Evolutionary conservation across 1,284 basidiomycete genomes (phyloP).

Genomic region (Paramarasmius palmivorus): DNA sequence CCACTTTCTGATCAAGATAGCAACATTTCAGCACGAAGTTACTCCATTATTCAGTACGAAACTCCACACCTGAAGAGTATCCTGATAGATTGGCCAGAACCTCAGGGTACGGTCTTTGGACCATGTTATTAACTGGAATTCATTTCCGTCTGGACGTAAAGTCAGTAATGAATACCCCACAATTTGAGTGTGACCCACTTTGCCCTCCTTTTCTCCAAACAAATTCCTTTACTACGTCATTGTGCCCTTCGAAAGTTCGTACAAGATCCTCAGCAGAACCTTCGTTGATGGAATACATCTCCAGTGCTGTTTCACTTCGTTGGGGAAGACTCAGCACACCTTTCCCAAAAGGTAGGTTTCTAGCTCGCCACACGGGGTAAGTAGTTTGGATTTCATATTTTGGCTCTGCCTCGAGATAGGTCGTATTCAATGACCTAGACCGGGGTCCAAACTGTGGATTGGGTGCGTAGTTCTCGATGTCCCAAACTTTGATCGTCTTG

Average conservation of each 20-base stretch:
- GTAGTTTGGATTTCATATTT: slow-evolving; percentile 67
- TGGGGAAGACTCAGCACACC: slow-evolving; percentile 92
- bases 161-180: not conserved
- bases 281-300: slow-evolving; percentile 70
- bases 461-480: slow-evolving; percentile 38
- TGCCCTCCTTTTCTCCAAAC: slow-evolving; percentile 82
- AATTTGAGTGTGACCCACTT: slow-evolving; percentile 37
- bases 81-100: slow-evolving; percentile 85
- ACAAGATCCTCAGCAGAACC: slow-evolving; percentile 48
- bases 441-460: not conserved
- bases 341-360: slow-evolving; percentile 89
- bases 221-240: slow-evolving; percentile 96
- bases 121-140: slow-evolving; percentile 96
- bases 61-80: slow-evolving; percentile 60
- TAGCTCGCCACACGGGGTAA: slow-evolving; percentile 94
- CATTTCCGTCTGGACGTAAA: slow-evolving; percentile 51
- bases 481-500: slow-evolving; percentile 89
- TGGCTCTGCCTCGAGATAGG: slow-evolving; percentile 35
- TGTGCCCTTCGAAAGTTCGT: slow-evolving; percentile 84
- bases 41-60: slow-evolving; percentile 2
- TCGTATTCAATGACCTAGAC: not conserved
- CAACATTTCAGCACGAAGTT: not conserved
- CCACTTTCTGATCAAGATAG: slow-evolving; percentile 40
- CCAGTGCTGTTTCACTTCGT: slow-evolving; percentile 80
- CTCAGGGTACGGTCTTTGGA: slow-evolving; percentile 91